A percentile compares a stretch with the other conserved stretches of the same genome.
phyloP scores from a whole-genome alignment of 2,329 filamentous ascomycete genomes.

The Dactylellina parvicollis region DNA sequence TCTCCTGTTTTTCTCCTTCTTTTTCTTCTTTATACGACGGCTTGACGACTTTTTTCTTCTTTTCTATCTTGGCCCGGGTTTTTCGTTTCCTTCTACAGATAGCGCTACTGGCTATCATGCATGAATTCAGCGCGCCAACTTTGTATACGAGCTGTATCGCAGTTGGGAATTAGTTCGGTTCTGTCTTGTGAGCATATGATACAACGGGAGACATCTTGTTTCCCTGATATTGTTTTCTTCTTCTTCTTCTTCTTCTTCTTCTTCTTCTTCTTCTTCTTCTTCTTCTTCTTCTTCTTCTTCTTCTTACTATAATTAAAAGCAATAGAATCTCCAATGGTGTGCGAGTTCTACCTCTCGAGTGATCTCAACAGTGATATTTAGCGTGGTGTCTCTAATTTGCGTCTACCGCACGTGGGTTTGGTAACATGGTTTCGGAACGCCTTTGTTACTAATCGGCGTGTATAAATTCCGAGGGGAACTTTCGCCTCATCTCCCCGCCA shows the following conservation, averaged over 20 bases:
- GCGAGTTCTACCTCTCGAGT: too few species aligned
- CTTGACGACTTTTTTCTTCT: slow-evolving; percentile 5
- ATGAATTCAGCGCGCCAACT: slow-evolving; percentile 12
- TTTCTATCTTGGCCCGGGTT: slow-evolving; percentile 8
- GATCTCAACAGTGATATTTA: background rate
- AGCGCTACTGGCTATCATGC: background rate
- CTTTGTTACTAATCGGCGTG: slow-evolving; percentile 14
- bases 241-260: background rate
- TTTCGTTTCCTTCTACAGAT: slow-evolving; percentile 3
- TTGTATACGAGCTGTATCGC: background rate
- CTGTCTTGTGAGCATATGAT: slow-evolving; percentile 3
- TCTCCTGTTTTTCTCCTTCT: background rate
- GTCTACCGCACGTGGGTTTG: background rate
- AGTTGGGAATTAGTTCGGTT: slow-evolving; percentile 8
- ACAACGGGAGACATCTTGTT: background rate
- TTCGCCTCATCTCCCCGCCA: slow-evolving; percentile 1
- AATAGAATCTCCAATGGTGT: slow-evolving; percentile 4
- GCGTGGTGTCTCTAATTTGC: background rate
- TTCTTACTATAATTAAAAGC: background rate
- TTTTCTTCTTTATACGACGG: slow-evolving; percentile 7
- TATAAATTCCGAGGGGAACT: background rate
- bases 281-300: background rate
- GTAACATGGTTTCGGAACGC: background rate
- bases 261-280: background rate
- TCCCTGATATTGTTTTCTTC: background rate